These are phyloP conservation scores for Tieghemostelium lacteum DNA, from an alignment of 78 protist genomes.

Conservation along the genomic window DNA sequence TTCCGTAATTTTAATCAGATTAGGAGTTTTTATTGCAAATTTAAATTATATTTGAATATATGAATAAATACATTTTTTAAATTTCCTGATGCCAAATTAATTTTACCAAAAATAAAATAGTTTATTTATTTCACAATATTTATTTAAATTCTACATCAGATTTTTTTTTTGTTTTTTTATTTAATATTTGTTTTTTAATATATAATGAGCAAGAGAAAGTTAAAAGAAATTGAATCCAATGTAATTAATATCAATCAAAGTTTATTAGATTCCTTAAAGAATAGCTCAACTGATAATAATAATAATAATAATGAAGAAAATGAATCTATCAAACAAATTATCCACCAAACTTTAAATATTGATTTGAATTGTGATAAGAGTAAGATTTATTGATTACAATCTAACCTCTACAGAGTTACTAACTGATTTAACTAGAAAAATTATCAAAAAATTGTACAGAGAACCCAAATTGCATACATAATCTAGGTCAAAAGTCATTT, in stretches of 20 bases:
- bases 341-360: conserved; percentile 3
- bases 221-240: conserved; percentile 4
- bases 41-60: no score
- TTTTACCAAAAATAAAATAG: no score
- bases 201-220: conserved; percentile 25
- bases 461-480: conserved; percentile 52
- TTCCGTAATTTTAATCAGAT: no score
- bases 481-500: conserved; percentile 23
- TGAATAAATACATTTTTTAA: no score
- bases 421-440: conserved; percentile 8
- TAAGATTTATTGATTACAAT: not conserved
- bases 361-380: conserved; percentile 17
- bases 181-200: no score
- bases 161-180: no score
- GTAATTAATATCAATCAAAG: not conserved
- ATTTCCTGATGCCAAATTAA: no score
- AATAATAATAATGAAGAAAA: conserved; percentile 3
- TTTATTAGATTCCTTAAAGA: conserved; percentile 9
- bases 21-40: no score
- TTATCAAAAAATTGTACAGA: conserved; percentile 25
- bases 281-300: not conserved
- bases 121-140: no score
- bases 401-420: not conserved
- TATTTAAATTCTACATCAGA: no score
- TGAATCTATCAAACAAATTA: not conserved